phyloP scores from a whole-genome alignment of 129 eudicot species.

The Ambrosia artemisiifolia region DNA sequence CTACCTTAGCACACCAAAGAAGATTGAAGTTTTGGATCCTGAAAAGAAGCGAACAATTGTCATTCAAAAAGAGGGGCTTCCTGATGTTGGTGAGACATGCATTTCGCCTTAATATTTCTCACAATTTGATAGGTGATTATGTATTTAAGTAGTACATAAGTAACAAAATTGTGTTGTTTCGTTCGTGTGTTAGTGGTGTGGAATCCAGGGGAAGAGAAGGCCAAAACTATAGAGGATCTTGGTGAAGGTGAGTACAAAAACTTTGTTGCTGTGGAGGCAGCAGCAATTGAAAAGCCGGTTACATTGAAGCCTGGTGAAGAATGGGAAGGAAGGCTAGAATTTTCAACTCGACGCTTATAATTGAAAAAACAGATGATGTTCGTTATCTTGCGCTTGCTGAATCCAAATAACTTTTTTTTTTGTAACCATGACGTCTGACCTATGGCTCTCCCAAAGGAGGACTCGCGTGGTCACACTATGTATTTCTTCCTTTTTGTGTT shows the following conservation, averaged over 20 bases:
- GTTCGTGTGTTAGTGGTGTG: constrained; percentile 55
- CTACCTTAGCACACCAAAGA: constrained; percentile 77
- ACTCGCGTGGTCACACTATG: background rate
- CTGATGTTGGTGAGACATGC: constrained; percentile 75
- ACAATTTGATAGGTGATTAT: background rate
- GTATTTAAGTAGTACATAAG: background rate
- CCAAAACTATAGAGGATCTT: constrained; percentile 75
- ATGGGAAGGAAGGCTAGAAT: constrained; percentile 83
- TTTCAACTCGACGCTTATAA: constrained; percentile 71
- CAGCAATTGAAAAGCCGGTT: constrained; percentile 70
- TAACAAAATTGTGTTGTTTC: constrained; percentile 5
- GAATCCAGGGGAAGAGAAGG: constrained; percentile 94
- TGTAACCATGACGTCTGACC: background rate
- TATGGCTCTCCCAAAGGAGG: background rate
- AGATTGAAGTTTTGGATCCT: constrained; percentile 71
- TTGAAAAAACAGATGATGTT: background rate
- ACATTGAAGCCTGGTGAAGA: constrained; percentile 85
- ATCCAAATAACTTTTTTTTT: background rate
- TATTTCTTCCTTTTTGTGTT: background rate
- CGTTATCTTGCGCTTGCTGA: constrained; percentile 1
- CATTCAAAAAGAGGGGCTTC: constrained; percentile 74
- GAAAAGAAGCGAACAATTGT: constrained; percentile 67
- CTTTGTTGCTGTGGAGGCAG: constrained; percentile 86
- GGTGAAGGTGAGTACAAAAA: constrained; percentile 84
- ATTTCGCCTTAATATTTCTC: background rate